A percentile compares a stretch with the other conserved stretches of the same genome.
Conservation (phyloP, 2,329 filamentous ascomycete species). For the Phaeosphaeria sp. region DNA sequence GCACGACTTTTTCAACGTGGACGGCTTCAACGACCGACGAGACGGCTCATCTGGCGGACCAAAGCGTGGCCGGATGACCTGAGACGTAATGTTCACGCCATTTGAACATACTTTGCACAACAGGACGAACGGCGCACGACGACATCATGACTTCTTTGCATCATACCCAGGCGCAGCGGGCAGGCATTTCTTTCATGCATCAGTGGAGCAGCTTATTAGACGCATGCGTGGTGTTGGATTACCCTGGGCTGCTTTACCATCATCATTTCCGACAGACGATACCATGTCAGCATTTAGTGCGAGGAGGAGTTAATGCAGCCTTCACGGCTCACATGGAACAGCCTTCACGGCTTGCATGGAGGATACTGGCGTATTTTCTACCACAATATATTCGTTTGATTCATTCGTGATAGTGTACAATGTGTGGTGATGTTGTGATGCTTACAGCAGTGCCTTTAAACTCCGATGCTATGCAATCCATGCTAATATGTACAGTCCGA, state of each 20-base stretch:
- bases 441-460: background rate
- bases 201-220: conserved; percentile 30
- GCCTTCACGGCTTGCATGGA: background rate
- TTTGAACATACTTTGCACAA: conserved; percentile 2
- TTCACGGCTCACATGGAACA: background rate
- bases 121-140: conserved; percentile 11
- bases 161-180: conserved; percentile 26
- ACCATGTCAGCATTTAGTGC: conserved; percentile 13
- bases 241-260: background rate
- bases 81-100: conserved; percentile 3
- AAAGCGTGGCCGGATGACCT: conserved; percentile 49
- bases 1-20: conserved; percentile 77
- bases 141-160: conserved; percentile 25
- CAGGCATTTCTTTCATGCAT: conserved; percentile 27
- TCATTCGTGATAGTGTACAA: background rate
- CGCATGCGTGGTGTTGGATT: conserved; percentile 32
- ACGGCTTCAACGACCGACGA: conserved; percentile 66
- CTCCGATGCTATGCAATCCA: background rate
- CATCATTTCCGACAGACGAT: conserved; percentile 8
- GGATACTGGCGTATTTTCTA: background rate
- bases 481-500: background rate
- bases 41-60: conserved; percentile 55
- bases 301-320: background rate
- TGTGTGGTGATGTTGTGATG: background rate
- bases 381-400: background rate